Base-by-base conservation (phyloP, 2,329 filamentous ascomycete genomes). In the Lomentospora prolificans region DNA sequence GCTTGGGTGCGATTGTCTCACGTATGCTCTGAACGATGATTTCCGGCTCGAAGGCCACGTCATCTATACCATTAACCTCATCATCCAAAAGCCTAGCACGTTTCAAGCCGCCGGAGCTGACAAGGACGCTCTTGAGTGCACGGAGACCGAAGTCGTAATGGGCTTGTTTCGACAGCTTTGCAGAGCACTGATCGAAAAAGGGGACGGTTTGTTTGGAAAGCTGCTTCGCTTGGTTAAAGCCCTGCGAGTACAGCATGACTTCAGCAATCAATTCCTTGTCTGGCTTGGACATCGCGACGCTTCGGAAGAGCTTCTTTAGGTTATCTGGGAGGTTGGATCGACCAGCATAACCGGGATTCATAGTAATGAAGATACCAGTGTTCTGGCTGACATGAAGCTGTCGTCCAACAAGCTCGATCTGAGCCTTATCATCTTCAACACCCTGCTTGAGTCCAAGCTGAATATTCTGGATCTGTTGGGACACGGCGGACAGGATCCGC, bases 231-330 rank as follows among this genome's bases (percentile, higher is more conserved):
- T 96, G 90, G 64, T 89, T 95, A 78, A 99, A 99, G 66, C 94
- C 94, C 70, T 99, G 94, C 1, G 95, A 99, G 78, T 96, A 99
- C 33, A 99, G 83, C 95, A 99, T 99, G 65, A 99, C 94, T 75
- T 99, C 94, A 33, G 94, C 90, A 72, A 99, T 99, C 57, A 99
- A 86, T 71, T 99, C 95, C 72, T 99, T 99, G 76, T 99, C 95
- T 1, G 94, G 94, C 72, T 97, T 99, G 9, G 94, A 99, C 94
- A 99, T 99, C 60, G 94, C 94, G 53, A 99, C 91, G 66, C 94
- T 99, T 67, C 95, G 86, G 83, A 99, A 99, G 41, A 99, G 78
- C 73, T 99, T 99, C 83, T 99, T 99, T 75, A 99, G 72, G 69
- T 99, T 99, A 73, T 99, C 94, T 2, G 94, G 94, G 65, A 99